Evolutionary conservation across 768 basidiomycete genomes (phyloP).

Genomic region (Royoungia palumana): DNA sequence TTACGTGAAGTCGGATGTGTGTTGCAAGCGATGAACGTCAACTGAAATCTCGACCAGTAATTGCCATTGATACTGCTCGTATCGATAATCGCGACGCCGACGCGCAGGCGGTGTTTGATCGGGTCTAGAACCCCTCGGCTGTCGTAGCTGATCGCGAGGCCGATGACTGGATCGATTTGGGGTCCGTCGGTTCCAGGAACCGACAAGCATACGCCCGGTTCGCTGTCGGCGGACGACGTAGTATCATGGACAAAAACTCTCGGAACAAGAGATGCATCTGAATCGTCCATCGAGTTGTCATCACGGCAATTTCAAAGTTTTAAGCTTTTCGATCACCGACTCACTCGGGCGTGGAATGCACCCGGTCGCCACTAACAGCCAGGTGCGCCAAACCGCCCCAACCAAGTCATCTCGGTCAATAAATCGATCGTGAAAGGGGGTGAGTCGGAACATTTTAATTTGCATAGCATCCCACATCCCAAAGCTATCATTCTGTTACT

Average conservation of each 20-base stretch:
- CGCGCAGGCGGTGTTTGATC: conserved; percentile 8
- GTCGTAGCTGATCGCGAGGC: conserved; percentile 7
- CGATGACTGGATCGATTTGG: conserved; percentile 2
- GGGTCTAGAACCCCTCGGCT: conserved; percentile 17
- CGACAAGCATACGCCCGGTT: no score
- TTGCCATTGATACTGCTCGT: conserved; percentile 12
- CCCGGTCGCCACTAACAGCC: not conserved
- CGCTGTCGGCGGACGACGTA: not conserved
- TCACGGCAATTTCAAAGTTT: conserved; percentile 14
- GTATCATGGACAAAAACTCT: no score
- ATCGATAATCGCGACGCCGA: conserved; percentile 19
- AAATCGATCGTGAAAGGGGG: not conserved
- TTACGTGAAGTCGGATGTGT: conserved; percentile 24
- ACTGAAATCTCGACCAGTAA: not conserved
- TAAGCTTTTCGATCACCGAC: conserved; percentile 15
- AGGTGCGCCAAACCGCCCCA: not conserved
- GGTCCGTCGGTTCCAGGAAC: not conserved
- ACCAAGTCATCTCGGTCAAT: not conserved
- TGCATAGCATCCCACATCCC: not conserved
- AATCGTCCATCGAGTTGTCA: no score
- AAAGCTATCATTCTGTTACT: conserved; percentile 9
- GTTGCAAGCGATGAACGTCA: conserved; percentile 6
- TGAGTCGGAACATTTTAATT: not conserved
- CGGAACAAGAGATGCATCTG: no score
- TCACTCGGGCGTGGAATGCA: not conserved